phyloP scores from a whole-genome alignment of 805 yeast species.

The Alloascoidea africana region DNA sequence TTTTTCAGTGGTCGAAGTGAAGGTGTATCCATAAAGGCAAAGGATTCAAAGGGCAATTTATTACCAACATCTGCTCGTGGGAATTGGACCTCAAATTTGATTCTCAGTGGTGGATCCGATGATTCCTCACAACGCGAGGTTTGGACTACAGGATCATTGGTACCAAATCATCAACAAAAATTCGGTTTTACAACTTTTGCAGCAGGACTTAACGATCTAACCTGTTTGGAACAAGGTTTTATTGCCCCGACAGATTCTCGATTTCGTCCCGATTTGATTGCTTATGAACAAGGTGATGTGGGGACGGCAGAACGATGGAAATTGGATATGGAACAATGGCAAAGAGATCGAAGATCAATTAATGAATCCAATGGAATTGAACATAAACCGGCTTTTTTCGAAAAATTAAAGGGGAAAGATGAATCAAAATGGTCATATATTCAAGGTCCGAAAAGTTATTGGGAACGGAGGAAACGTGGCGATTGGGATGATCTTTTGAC shows the following conservation, averaged over 20 bases:
- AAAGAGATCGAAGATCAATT: constrained; percentile 58
- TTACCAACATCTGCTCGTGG: constrained; percentile 34
- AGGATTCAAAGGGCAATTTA: constrained; percentile 20
- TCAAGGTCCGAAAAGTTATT: constrained; percentile 48
- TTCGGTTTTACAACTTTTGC: constrained; percentile 83
- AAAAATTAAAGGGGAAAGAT: constrained; percentile 13
- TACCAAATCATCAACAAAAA: constrained; percentile 40
- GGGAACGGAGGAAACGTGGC: constrained; percentile 56
- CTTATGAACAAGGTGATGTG: constrained; percentile 54
- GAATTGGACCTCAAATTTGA: constrained; percentile 68
- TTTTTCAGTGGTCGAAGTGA: constrained; percentile 83
- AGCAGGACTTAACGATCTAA: constrained; percentile 67
- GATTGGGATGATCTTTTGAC: constrained; percentile 32
- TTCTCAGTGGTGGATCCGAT: constrained; percentile 25
- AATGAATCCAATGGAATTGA: constrained; percentile 27
- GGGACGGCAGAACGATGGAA: constrained; percentile 64
- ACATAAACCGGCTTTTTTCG: constrained; percentile 53
- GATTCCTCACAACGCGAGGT: constrained; percentile 18
- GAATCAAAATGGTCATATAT: constrained; percentile 32
- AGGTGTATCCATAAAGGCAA: constrained; percentile 32
- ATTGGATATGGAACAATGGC: constrained; percentile 56
- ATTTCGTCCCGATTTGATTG: constrained; percentile 69
- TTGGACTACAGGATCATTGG: constrained; percentile 61
- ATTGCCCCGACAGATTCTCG: constrained; percentile 85
- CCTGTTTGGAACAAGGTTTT: constrained; percentile 44